These are phyloP conservation scores for Hymenochaete sp. DNA, from an alignment of 1,284 basidiomycete species.

Conservation along the genomic window DNA sequence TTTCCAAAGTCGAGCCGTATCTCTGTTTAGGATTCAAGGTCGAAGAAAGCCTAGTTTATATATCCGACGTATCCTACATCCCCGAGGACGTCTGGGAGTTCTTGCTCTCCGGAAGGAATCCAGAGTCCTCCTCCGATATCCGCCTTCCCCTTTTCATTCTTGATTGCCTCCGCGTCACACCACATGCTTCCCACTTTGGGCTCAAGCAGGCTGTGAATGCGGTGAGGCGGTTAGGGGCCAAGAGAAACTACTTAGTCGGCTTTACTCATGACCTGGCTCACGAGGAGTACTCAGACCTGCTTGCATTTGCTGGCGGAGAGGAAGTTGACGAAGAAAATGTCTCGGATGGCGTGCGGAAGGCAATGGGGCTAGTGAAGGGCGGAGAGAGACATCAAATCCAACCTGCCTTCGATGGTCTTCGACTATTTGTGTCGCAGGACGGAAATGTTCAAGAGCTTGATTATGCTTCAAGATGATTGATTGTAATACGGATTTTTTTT, in stretches of 20 bases:
- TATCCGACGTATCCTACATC: conserved; percentile 70
- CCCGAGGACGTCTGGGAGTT: conserved; percentile 58
- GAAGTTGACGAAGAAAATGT: conserved; percentile 24
- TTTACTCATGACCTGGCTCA: conserved; percentile 64
- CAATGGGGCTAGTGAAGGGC: conserved; percentile 36
- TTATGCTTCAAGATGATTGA: too few relatives aligned
- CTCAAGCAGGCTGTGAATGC: conserved; percentile 46
- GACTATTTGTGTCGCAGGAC: conserved; percentile 36
- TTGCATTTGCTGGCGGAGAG: conserved; percentile 32
- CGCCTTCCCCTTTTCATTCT: conserved; percentile 50
- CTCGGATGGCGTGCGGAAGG: conserved; percentile 34
- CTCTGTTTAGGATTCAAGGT: conserved; percentile 70
- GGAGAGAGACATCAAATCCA: conserved; percentile 50
- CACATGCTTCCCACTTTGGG: conserved; percentile 68
- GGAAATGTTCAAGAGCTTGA: conserved; percentile 41
- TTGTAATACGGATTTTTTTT: too few relatives aligned
- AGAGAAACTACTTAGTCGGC: conserved; percentile 61
- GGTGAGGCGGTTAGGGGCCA: conserved; percentile 46
- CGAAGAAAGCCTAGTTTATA: conserved; percentile 51
- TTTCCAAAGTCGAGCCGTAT: conserved; percentile 42
- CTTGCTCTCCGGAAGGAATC: conserved; percentile 29
- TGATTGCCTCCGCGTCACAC: conserved; percentile 56
- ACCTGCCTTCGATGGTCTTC: conserved; percentile 63
- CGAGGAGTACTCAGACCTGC: conserved; percentile 55
- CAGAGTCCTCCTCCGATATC: conserved; percentile 18